Conservation (phyloP, 768 basidiomycete genomes). For the Trametes maxima region DNA sequence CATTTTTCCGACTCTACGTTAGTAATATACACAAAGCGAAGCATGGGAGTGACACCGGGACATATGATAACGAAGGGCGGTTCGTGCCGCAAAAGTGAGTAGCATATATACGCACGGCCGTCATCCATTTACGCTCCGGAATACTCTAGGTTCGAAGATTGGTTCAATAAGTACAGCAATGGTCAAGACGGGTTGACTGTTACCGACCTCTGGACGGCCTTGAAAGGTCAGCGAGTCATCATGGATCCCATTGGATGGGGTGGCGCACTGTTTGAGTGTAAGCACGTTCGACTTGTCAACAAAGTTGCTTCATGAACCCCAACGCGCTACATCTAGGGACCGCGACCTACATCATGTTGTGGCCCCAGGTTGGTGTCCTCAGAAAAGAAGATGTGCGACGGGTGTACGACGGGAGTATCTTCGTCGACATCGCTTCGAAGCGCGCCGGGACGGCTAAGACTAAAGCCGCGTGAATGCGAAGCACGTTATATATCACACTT, state of each 20-base stretch:
- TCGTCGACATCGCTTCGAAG: slow-evolving; percentile 37
- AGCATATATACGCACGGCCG: background rate
- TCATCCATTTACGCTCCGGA: background rate
- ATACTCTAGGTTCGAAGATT: slow-evolving; percentile 40
- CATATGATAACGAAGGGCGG: slow-evolving; percentile 44
- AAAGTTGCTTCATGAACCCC: background rate
- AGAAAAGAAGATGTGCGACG: slow-evolving; percentile 45
- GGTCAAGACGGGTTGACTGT: slow-evolving; percentile 28
- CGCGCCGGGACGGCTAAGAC: slow-evolving; percentile 22
- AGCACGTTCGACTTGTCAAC: background rate
- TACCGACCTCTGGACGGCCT: slow-evolving; percentile 36
- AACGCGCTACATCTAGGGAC: slow-evolving; percentile 24
- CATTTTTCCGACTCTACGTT: slow-evolving; percentile 43
- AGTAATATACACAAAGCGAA: slow-evolving; percentile 39
- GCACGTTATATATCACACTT: background rate
- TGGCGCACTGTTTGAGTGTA: slow-evolving; percentile 41
- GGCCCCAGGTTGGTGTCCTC: slow-evolving; percentile 42
- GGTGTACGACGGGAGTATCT: slow-evolving; percentile 44
- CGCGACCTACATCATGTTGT: slow-evolving; percentile 42
- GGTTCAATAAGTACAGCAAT: slow-evolving; percentile 43
- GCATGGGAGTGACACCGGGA: slow-evolving; percentile 48
- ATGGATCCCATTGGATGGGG: slow-evolving; percentile 42
- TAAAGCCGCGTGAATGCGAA: background rate
- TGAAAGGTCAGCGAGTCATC: slow-evolving; percentile 38
- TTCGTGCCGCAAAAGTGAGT: slow-evolving; percentile 39